Percentiles rank a stretch among this genome's conserved stretches.
phyloP scores from a whole-genome alignment of 257 asterid genomes.

The Ehretia macrophylla region DNA sequence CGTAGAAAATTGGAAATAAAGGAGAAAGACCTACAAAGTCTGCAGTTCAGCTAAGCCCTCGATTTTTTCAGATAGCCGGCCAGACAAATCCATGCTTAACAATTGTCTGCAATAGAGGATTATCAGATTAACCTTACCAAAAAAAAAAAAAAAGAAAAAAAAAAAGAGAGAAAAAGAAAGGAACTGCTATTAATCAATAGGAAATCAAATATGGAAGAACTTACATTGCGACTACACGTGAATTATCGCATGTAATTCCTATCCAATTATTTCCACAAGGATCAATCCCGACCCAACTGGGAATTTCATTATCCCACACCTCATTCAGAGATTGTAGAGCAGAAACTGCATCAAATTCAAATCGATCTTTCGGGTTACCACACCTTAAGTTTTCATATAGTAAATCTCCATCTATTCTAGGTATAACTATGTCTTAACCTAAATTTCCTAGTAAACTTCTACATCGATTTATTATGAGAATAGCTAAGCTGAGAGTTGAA shows the following conservation, averaged over 20 bases:
- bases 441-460: background rate
- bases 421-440: background rate
- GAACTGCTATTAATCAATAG: background rate
- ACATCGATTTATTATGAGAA: too few species aligned
- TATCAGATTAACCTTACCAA: slow-evolving; percentile 9
- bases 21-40: slow-evolving; percentile 59
- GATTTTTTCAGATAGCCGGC: slow-evolving; percentile 68
- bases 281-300: slow-evolving; percentile 37
- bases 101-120: slow-evolving; percentile 49
- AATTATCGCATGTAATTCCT: slow-evolving; percentile 48
- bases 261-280: slow-evolving; percentile 14
- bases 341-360: slow-evolving; percentile 37
- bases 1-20: background rate
- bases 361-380: background rate
- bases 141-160: too few species aligned
- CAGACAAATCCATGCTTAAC: slow-evolving; percentile 48
- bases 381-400: background rate
- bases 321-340: slow-evolving; percentile 40
- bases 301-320: slow-evolving; percentile 54
- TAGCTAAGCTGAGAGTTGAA: too few species aligned
- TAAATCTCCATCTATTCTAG: background rate
- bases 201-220: background rate
- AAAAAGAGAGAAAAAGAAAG: background rate
- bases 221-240: slow-evolving; percentile 55
- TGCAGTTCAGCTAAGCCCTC: slow-evolving; percentile 49